These are phyloP conservation scores for Chrysosphaeria jannelii DNA, from an alignment of 2,329 filamentous ascomycete species.

Conservation along the genomic window DNA sequence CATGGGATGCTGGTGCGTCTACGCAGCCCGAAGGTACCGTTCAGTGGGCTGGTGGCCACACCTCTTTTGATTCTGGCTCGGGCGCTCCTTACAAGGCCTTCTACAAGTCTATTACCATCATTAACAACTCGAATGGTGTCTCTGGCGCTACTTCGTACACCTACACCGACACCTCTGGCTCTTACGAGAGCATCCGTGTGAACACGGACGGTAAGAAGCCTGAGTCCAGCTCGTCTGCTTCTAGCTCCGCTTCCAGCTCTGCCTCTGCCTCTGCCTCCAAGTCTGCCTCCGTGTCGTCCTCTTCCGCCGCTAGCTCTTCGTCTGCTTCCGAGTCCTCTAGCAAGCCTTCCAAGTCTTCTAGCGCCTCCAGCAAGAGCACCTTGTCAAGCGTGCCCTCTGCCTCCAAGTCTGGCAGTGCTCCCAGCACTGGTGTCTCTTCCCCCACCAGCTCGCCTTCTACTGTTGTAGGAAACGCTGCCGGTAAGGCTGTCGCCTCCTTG, in stretches of 20 bases:
- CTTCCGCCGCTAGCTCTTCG: not conserved
- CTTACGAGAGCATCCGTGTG: slow-evolving; percentile 20
- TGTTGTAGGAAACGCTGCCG: slow-evolving; percentile 7
- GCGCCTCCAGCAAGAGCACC: slow-evolving; percentile 6
- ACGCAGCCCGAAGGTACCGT: slow-evolving; percentile 23
- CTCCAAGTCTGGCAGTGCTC: not conserved
- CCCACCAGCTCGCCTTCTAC: slow-evolving; percentile 5
- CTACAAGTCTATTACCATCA: slow-evolving; percentile 24
- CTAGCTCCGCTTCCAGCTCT: slow-evolving; percentile 2
- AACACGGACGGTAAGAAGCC: slow-evolving; percentile 8
- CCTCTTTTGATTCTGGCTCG: slow-evolving; percentile 18
- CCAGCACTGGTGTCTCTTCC: slow-evolving; percentile 3
- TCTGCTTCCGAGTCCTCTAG: slow-evolving; percentile 3
- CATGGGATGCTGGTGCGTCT: slow-evolving; percentile 20
- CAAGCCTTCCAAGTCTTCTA: slow-evolving; percentile 3
- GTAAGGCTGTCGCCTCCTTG: slow-evolving; percentile 5
- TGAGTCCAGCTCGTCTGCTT: slow-evolving; percentile 3
- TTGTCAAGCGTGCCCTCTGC: slow-evolving; percentile 4
- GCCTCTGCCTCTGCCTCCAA: slow-evolving; percentile 7
- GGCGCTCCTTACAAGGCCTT: slow-evolving; percentile 19
- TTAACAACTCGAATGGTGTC: slow-evolving; percentile 21
- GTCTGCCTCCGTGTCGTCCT: slow-evolving; percentile 4
- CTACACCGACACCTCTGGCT: slow-evolving; percentile 18
- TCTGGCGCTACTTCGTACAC: slow-evolving; percentile 19
- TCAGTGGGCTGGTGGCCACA: slow-evolving; percentile 32